Conservation (phyloP, 73 alveolate genomes). For the Uronychia binucleata region DNA sequence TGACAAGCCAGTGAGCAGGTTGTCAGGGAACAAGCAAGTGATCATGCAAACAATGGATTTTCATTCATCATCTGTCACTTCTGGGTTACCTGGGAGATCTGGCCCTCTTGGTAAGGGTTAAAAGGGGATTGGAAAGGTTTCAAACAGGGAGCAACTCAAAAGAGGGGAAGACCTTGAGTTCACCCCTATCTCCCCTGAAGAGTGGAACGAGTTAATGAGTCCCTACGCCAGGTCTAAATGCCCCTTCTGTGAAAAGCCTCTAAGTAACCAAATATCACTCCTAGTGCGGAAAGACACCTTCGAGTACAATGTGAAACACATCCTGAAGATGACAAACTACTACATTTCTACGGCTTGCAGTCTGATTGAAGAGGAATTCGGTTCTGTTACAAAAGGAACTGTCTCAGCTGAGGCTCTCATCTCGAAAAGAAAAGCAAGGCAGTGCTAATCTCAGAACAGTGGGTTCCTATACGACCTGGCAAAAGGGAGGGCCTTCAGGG, state of each 20-base stretch:
- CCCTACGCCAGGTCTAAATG: background rate
- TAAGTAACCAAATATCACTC: background rate
- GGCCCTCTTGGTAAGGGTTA: too few relatives aligned
- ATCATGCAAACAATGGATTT: background rate
- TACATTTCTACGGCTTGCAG: background rate
- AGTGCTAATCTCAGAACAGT: background rate
- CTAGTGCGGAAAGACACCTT: background rate
- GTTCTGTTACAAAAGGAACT: background rate
- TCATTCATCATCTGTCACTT: background rate
- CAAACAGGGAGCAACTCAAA: background rate
- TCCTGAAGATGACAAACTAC: constrained; percentile 7
- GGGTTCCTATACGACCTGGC: background rate
- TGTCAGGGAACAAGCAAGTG: background rate
- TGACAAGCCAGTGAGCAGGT: background rate
- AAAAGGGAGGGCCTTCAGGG: background rate
- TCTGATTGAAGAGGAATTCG: background rate
- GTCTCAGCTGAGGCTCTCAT: background rate
- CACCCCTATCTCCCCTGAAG: background rate
- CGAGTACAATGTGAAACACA: constrained; percentile 11
- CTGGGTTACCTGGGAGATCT: too few relatives aligned
- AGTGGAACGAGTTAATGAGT: background rate
- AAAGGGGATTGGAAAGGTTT: too few relatives aligned
- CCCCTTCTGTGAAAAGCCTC: background rate
- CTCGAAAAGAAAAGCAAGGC: background rate
- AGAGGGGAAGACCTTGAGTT: background rate